Percentiles rank a stretch among this genome's conserved stretches.
These are phyloP conservation scores for Rhododendron henanense DNA, from an alignment of 148 eudicot genomes.

Conservation along the genomic window DNA sequence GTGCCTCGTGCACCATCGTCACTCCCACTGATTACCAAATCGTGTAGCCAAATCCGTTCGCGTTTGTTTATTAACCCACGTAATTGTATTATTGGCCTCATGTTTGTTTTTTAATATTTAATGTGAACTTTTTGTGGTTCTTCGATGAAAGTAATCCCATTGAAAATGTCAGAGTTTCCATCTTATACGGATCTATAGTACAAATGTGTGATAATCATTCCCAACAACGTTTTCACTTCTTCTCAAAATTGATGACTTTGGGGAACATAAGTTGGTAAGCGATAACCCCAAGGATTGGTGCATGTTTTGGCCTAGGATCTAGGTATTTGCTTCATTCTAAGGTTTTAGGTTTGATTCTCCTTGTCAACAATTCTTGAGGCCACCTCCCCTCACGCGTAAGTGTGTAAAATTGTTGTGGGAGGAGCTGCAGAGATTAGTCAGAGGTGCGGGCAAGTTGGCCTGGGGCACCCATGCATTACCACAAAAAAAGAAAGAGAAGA, in stretches of 20 bases:
- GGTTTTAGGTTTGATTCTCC: accelerated
- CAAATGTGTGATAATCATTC: neutral
- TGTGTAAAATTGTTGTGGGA: no score
- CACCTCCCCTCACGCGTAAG: no score
- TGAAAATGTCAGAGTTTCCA: neutral
- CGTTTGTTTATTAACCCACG: neutral
- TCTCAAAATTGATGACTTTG: no score
- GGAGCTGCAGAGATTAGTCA: no score
- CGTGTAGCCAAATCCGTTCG: neutral
- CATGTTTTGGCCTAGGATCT: accelerated
- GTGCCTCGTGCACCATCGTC: slow-evolving; percentile 6
- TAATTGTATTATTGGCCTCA: neutral
- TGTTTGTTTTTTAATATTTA: no score
- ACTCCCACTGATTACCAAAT: slow-evolving; percentile 2
- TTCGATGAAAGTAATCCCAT: neutral
- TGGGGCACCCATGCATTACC: no score
- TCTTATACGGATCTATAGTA: neutral
- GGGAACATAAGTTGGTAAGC: no score
- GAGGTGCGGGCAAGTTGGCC: no score
- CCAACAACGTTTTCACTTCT: no score
- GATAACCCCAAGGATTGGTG: no score
- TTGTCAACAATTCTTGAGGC: no score
- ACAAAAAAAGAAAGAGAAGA: no score
- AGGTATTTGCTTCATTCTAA: accelerated
- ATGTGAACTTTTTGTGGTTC: neutral